Conservation (phyloP, 306 rosid species). For the Abrus precatorius region DNA sequence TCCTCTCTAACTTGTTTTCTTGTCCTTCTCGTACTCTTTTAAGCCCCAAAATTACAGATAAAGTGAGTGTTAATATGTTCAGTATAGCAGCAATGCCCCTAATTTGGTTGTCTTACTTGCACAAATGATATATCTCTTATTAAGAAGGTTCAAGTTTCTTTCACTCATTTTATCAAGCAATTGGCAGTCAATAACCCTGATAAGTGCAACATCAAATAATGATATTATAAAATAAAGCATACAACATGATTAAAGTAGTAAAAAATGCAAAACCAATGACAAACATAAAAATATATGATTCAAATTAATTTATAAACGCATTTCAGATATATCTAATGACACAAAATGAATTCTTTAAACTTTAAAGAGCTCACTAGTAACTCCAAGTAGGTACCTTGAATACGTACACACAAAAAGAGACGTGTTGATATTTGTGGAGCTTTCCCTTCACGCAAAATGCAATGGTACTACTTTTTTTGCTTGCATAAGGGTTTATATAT, state of each 20-base stretch:
- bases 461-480: not conserved
- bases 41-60: not conserved
- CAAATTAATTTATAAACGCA: too few relatives aligned
- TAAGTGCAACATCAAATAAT: not conserved
- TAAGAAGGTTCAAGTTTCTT: conserved; percentile 17
- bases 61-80: not conserved
- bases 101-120: not conserved
- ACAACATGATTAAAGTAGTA: not conserved
- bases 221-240: not conserved
- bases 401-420: not conserved
- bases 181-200: not conserved
- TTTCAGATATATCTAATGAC: too few relatives aligned
- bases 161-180: conserved; percentile 41
- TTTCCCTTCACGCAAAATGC: conserved; percentile 33
- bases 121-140: not conserved
- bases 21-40: not conserved
- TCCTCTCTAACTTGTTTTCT: not conserved
- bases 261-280: conserved; percentile 4
- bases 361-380: not conserved
- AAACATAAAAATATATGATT: too few relatives aligned
- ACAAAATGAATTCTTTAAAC: too few relatives aligned
- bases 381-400: not conserved
- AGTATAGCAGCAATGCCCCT: not conserved
- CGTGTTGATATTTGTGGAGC: not conserved
- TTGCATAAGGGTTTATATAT: not conserved